These are phyloP conservation scores for Nitzschia sp. DNA, from an alignment of 108 stramenopile genomes.

Conservation along the genomic window DNA sequence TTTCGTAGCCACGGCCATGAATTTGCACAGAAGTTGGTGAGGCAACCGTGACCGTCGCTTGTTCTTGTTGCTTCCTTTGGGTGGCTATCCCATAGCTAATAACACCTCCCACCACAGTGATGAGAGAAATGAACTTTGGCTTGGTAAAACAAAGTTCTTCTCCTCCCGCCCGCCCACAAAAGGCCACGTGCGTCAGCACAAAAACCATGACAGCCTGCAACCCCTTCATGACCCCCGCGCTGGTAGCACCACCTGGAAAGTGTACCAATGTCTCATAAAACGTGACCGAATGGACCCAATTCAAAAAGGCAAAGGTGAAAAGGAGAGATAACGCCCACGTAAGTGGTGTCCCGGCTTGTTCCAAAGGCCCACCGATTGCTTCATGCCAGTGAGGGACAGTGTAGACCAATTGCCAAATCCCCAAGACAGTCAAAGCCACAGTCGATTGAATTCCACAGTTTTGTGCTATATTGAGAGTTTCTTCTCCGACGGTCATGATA, in stretches of 20 bases:
- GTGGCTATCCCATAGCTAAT: slow-evolving; percentile 30
- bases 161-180: slow-evolving; percentile 69
- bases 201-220: slow-evolving; percentile 85
- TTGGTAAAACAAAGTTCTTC: slow-evolving; percentile 74
- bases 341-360: slow-evolving; percentile 50
- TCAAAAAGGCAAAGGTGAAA: slow-evolving; percentile 43
- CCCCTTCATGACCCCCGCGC: slow-evolving; percentile 84
- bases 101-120: slow-evolving; percentile 65
- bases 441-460: slow-evolving; percentile 77
- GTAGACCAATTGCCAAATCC: slow-evolving; percentile 74
- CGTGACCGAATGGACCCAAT: slow-evolving; percentile 64
- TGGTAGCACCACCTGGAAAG: slow-evolving; percentile 74
- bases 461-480: slow-evolving; percentile 53
- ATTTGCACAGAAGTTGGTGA: not conserved
- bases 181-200: slow-evolving; percentile 51
- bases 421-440: slow-evolving; percentile 42
- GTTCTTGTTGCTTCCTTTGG: not conserved
- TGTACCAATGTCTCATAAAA: slow-evolving; percentile 71
- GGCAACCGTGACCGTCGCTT: not conserved
- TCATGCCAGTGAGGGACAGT: slow-evolving; percentile 58
- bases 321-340: slow-evolving; percentile 33
- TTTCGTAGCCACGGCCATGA: slow-evolving; percentile 3
- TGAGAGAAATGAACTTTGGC: slow-evolving; percentile 54
- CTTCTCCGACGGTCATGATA: slow-evolving; percentile 46
- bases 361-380: slow-evolving; percentile 51